phyloP scores from a whole-genome alignment of 1,284 basidiomycete genomes.

The Puccinia hordei region DNA sequence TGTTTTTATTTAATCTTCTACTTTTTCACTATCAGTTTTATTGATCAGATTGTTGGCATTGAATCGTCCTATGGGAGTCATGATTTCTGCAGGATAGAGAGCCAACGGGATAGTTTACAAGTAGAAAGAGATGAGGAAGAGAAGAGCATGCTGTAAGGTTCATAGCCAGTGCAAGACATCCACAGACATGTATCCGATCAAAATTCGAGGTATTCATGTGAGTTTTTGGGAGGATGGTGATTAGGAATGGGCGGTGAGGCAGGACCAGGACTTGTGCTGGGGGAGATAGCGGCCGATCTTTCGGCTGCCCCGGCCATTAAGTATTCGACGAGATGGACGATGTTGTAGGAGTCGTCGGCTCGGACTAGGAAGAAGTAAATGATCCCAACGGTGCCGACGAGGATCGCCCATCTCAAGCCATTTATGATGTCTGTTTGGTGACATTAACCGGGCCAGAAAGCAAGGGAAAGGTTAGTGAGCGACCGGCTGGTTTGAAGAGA shows the following conservation, averaged over 20 bases:
- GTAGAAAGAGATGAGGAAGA: too few species aligned
- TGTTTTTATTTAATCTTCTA: too few species aligned
- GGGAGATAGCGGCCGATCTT: background rate
- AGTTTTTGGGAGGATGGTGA: background rate
- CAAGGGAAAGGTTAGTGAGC: background rate
- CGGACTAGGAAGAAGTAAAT: constrained; percentile 23
- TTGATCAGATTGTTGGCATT: too few species aligned
- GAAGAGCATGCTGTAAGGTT: too few species aligned
- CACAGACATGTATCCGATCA: background rate
- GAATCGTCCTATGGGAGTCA: too few species aligned
- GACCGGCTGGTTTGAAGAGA: too few species aligned
- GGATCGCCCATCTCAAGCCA: constrained; percentile 21
- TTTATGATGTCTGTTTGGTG: constrained; percentile 35
- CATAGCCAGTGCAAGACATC: background rate
- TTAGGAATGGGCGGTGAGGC: background rate
- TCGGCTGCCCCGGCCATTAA: constrained; percentile 11
- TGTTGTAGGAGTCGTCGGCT: constrained; percentile 26
- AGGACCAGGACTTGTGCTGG: background rate
- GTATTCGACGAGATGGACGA: constrained; percentile 41
- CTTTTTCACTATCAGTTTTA: too few species aligned
- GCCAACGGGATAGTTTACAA: too few species aligned
- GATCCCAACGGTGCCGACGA: constrained; percentile 12
- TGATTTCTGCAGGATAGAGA: too few species aligned
- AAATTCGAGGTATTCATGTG: constrained; percentile 9
- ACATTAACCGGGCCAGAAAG: background rate